These are phyloP conservation scores for Pichia eremophila DNA, from an alignment of 805 yeast species.

Conservation along the genomic window DNA sequence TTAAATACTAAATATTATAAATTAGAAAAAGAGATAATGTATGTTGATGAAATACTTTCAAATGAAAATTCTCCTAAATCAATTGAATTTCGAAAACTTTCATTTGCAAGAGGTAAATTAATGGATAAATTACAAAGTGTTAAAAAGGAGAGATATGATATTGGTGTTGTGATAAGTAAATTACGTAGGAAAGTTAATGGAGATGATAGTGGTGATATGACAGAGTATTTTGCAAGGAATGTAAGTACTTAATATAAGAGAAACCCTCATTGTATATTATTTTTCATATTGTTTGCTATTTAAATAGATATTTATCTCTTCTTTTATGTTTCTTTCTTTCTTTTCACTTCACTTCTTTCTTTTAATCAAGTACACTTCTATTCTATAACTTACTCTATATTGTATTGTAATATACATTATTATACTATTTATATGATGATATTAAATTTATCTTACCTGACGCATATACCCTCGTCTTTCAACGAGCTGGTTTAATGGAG, in stretches of 20 bases:
- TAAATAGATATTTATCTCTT: no score
- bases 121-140: conserved; percentile 20
- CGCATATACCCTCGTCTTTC: conserved; percentile 16
- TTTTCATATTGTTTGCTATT: conserved; percentile 34
- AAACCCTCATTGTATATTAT: conserved; percentile 31
- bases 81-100: conserved; percentile 20
- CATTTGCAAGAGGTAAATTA: conserved; percentile 22
- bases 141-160: conserved; percentile 23
- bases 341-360: no score
- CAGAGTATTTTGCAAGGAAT: conserved; percentile 51
- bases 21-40: conserved; percentile 23
- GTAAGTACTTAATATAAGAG: conserved; percentile 30
- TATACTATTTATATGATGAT: conserved; percentile 9
- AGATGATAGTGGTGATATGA: conserved; percentile 29
- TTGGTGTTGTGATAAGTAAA: conserved; percentile 22
- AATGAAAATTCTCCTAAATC: conserved; percentile 7
- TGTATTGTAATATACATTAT: not conserved
- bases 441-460: conserved; percentile 11
- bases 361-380: no score
- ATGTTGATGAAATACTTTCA: conserved; percentile 18
- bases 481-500: conserved; percentile 15
- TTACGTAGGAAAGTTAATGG: conserved; percentile 23
- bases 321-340: no score
- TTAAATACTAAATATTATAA: conserved; percentile 18
- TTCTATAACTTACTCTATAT: no score